These are phyloP conservation scores for Nicotiana sylvestris DNA, from an alignment of 257 asterid genomes.

Conservation along the genomic window DNA sequence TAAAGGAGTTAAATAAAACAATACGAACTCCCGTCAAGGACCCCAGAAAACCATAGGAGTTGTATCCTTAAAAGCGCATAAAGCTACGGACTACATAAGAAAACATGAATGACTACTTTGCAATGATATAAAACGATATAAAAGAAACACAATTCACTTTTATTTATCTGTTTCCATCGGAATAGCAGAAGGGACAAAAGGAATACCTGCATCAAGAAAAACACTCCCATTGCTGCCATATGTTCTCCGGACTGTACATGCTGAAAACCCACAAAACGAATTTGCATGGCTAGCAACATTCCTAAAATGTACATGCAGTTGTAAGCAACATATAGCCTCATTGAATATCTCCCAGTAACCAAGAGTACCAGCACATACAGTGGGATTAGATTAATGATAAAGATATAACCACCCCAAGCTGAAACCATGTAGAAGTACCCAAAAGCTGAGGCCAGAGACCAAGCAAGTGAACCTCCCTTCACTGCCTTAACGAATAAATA, in stretches of 20 bases:
- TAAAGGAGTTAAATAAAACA: neutral
- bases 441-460: slow-evolving; percentile 94
- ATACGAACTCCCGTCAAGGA: neutral
- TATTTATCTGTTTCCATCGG: neutral
- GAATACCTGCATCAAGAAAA: slow-evolving; percentile 92
- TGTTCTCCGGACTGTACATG: slow-evolving; percentile 99
- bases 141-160: neutral
- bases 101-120: neutral
- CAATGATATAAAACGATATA: neutral
- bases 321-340: slow-evolving; percentile 95
- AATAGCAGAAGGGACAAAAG: neutral
- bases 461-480: slow-evolving; percentile 97
- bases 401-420: slow-evolving; percentile 99
- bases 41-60: neutral
- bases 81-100: neutral
- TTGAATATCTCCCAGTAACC: slow-evolving; percentile 90
- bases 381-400: slow-evolving; percentile 92
- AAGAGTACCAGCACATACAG: slow-evolving; percentile 86
- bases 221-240: slow-evolving; percentile 99
- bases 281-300: slow-evolving; percentile 96
- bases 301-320: slow-evolving; percentile 92
- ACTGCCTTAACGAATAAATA: slow-evolving; percentile 98
- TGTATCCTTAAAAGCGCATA: neutral
- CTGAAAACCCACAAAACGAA: slow-evolving; percentile 97
- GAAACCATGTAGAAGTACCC: slow-evolving; percentile 99